Evolutionary conservation across 2,329 filamentous ascomycete species (phyloP).

Genomic region (Aspergillus vadensis): DNA sequence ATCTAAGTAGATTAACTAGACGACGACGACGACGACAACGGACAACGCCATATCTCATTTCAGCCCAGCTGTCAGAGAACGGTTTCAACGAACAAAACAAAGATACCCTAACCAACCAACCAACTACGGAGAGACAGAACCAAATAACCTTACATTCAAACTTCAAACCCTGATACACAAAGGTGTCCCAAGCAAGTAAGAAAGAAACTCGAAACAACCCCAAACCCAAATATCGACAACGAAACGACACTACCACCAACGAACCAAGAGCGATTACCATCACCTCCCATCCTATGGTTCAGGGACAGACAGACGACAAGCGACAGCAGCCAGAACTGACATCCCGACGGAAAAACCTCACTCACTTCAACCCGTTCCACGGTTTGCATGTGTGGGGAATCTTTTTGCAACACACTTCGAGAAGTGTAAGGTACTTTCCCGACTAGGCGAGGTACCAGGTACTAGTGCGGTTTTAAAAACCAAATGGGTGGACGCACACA

Average conservation of each 20-base stretch:
- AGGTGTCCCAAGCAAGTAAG: no score
- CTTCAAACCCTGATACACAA: no score
- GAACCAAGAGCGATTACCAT: not conserved
- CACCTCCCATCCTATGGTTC: not conserved
- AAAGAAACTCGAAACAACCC: no score
- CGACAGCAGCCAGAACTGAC: not conserved
- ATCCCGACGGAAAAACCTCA: slow-evolving; percentile 2
- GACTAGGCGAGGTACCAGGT: slow-evolving; percentile 6
- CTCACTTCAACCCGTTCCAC: not conserved
- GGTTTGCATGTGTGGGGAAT: slow-evolving; percentile 1
- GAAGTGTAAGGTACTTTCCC: slow-evolving; percentile 3
- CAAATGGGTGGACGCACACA: not conserved
- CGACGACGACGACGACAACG: not conserved
- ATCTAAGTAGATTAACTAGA: no score
- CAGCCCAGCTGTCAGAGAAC: slow-evolving; percentile 4
- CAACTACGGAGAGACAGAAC: not conserved
- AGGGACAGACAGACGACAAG: not conserved
- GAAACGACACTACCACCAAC: no score
- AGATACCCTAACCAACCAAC: not conserved
- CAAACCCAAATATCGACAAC: no score
- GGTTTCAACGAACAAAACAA: not conserved
- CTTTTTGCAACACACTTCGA: not conserved
- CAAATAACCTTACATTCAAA: no score
- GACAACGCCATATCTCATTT: not conserved
- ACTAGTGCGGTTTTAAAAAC: not conserved